phyloP scores from a whole-genome alignment of 805 yeast species.

The Lachancea sp. region DNA sequence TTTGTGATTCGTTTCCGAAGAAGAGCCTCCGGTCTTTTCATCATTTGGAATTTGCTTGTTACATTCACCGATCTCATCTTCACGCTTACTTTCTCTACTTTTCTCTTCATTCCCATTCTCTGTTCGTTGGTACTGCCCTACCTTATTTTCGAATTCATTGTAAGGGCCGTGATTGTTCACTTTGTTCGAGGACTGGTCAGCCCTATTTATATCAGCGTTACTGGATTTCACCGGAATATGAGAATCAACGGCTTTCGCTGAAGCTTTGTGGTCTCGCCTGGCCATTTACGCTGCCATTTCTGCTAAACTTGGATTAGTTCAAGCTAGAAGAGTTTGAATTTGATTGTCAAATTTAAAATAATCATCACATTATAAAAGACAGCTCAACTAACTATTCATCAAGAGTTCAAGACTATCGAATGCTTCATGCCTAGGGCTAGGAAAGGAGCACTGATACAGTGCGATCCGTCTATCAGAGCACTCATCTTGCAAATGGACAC shows the following conservation, averaged over 20 bases:
- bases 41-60: too few relatives aligned
- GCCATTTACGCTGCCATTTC: too few relatives aligned
- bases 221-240: too few relatives aligned
- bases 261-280: too few relatives aligned
- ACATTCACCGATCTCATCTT: background rate
- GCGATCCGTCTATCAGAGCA: constrained; percentile 93
- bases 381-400: background rate
- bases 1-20: too few relatives aligned
- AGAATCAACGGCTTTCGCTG: too few relatives aligned
- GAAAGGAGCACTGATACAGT: constrained; percentile 47
- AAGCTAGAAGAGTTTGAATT: background rate
- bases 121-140: constrained; percentile 14
- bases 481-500: constrained; percentile 78
- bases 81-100: constrained; percentile 10
- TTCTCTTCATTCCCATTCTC: constrained; percentile 21
- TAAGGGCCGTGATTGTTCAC: background rate
- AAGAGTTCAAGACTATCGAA: background rate
- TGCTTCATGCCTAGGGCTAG: constrained; percentile 47
- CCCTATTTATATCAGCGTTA: background rate
- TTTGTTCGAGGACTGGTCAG: background rate
- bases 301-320: too few relatives aligned
- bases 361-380: too few relatives aligned
- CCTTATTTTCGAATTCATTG: constrained; percentile 7
- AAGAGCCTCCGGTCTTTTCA: too few relatives aligned
- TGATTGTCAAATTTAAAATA: too few relatives aligned